These are phyloP conservation scores for Blakeslea trispora DNA, from an alignment of 371 early-diverging fungal species.

Conservation along the genomic window DNA sequence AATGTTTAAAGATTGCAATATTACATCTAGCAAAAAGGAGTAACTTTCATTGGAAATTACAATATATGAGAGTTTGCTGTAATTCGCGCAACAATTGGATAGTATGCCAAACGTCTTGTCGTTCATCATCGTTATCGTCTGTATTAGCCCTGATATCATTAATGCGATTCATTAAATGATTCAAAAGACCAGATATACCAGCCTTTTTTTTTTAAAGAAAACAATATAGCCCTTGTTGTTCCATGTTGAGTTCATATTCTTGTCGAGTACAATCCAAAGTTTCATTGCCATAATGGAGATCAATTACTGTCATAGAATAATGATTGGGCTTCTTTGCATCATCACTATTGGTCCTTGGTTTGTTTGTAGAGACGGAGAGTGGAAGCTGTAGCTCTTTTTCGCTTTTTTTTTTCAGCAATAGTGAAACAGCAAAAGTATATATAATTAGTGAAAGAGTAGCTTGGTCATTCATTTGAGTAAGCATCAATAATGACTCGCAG, in stretches of 20 bases:
- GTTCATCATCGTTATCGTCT: constrained; percentile 12
- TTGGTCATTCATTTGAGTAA: too few species aligned
- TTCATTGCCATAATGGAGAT: constrained; percentile 17
- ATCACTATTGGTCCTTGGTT: constrained; percentile 14
- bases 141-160: constrained; percentile 7
- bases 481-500: too few species aligned
- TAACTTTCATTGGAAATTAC: constrained; percentile 26
- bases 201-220: constrained; percentile 18
- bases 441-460: too few species aligned
- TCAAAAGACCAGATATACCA: constrained; percentile 5
- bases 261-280: constrained; percentile 20
- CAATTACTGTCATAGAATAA: constrained; percentile 16
- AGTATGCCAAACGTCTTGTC: constrained; percentile 13
- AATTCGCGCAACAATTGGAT: constrained; percentile 26
- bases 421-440: constrained; percentile 14
- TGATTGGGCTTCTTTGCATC: constrained; percentile 16
- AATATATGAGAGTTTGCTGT: constrained; percentile 14
- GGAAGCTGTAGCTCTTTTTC: constrained; percentile 15
- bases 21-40: constrained; percentile 28
- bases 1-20: constrained; percentile 31
- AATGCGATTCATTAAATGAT: constrained; percentile 11
- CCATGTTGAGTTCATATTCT: constrained; percentile 18
- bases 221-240: constrained; percentile 18
- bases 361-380: constrained; percentile 7
- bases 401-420: constrained; percentile 17